Evolutionary conservation across 1,139 yeast genomes (phyloP).

Genomic region (Maudiozyma humilis): DNA sequence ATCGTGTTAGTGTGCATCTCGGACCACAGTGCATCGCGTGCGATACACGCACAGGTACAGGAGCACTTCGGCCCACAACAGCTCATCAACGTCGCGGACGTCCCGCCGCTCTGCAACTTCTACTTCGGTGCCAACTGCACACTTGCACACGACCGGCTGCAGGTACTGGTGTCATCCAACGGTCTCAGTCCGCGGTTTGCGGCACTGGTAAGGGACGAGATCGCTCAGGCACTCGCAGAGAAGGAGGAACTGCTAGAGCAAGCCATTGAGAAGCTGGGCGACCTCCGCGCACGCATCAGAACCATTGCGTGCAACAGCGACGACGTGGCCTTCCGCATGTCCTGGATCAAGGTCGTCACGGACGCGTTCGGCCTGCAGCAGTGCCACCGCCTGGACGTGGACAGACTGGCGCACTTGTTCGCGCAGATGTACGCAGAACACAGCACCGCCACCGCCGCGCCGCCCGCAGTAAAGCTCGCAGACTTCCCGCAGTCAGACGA

Average conservation of each 20-base stretch:
- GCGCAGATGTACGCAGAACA: conserved; percentile 14
- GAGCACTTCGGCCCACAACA: conserved; percentile 23
- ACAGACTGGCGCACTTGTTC: conserved; percentile 17
- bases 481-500: neutral
- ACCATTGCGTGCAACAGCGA: conserved; percentile 10
- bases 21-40: conserved; percentile 19
- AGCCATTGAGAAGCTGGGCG: conserved; percentile 23
- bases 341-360: conserved; percentile 28
- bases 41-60: conserved; percentile 22
- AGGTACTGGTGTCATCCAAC: conserved; percentile 29
- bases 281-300: conserved; percentile 20
- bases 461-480: no score
- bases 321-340: conserved; percentile 26
- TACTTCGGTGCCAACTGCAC: conserved; percentile 30
- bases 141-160: conserved; percentile 18
- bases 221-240: conserved; percentile 12
- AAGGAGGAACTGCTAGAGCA: conserved; percentile 17
- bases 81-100: conserved; percentile 31
- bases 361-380: conserved; percentile 25
- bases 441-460: no score
- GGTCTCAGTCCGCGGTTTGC: conserved; percentile 30
- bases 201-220: conserved; percentile 26
- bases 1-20: conserved; percentile 28
- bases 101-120: conserved; percentile 30
- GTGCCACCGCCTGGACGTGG: conserved; percentile 22